These are phyloP conservation scores for Aquilaria malaccensis DNA, from an alignment of 345 rosid genomes.

Conservation along the genomic window DNA sequence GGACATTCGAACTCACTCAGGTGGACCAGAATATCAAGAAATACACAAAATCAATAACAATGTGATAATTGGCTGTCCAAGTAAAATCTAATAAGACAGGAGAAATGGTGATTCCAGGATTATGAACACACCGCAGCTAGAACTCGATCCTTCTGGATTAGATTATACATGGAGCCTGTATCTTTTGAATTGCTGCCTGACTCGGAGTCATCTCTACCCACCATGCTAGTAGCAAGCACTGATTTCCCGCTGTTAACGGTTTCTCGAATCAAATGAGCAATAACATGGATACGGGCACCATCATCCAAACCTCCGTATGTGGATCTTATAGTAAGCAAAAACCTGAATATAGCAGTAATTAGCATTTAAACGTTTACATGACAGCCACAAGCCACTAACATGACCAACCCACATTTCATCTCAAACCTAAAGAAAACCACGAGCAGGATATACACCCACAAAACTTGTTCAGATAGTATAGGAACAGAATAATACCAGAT, in stretches of 20 bases:
- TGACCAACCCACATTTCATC: not conserved
- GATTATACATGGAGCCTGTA: conserved; percentile 54
- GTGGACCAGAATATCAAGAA: too few relatives aligned
- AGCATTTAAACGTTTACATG: conserved; percentile 13
- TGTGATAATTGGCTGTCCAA: too few relatives aligned
- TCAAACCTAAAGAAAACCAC: not conserved
- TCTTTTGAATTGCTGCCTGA: conserved; percentile 59
- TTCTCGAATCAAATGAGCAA: conserved; percentile 86
- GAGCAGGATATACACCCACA: not conserved
- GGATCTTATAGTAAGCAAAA: conserved; percentile 71
- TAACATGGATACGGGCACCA: conserved; percentile 89
- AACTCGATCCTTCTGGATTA: conserved; percentile 87
- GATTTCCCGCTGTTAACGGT: conserved; percentile 78
- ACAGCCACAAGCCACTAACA: conserved; percentile 7
- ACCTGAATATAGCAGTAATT: conserved; percentile 35
- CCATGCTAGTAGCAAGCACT: conserved; percentile 68
- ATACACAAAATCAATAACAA: too few relatives aligned
- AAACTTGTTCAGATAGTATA: not conserved
- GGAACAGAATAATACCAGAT: conserved; percentile 42
- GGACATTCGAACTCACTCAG: too few relatives aligned
- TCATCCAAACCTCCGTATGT: conserved; percentile 73
- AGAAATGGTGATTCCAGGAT: not conserved
- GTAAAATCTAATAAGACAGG: not conserved
- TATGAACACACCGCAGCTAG: conserved; percentile 55
- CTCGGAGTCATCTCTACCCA: conserved; percentile 64